Evolutionary conservation across 345 rosid genomes (phyloP).

Genomic region (Lepidium africanum): DNA sequence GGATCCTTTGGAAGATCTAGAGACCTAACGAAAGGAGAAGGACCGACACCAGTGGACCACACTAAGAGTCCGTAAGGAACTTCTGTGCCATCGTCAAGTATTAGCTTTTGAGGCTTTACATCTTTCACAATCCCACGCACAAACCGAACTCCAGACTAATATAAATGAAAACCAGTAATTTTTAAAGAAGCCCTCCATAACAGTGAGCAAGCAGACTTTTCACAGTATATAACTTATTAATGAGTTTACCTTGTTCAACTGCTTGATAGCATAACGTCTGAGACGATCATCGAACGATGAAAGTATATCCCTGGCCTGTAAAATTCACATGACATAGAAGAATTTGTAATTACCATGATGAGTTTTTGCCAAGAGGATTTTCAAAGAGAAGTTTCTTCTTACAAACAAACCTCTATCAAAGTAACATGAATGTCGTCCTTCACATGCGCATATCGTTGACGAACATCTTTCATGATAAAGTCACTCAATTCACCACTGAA

Average conservation of each 20-base stretch:
- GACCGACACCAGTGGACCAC: slow-evolving; percentile 98
- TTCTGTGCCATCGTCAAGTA: slow-evolving; percentile 76
- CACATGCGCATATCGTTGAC: slow-evolving; percentile 68
- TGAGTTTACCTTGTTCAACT: slow-evolving; percentile 65
- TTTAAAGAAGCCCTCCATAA: neutral
- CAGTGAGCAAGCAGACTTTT: neutral
- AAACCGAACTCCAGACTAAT: slow-evolving; percentile 85
- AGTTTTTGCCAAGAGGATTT: too few species aligned
- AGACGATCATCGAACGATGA: slow-evolving; percentile 96
- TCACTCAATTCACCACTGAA: slow-evolving; percentile 97
- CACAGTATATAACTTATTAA: neutral
- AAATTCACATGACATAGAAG: neutral
- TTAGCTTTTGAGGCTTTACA: slow-evolving; percentile 62
- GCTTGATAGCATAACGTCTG: slow-evolving; percentile 82
- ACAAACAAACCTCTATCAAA: slow-evolving; percentile 72
- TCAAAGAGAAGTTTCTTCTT: neutral
- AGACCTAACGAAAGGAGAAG: slow-evolving; percentile 62
- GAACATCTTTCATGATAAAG: slow-evolving; percentile 83
- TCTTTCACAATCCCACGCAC: slow-evolving; percentile 87
- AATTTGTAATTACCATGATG: too few species aligned
- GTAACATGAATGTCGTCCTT: slow-evolving; percentile 84
- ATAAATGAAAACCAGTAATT: neutral
- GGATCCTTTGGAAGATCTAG: slow-evolving; percentile 78
- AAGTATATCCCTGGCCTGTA: slow-evolving; percentile 82
- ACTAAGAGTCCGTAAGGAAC: slow-evolving; percentile 87